These are phyloP conservation scores for Aureobasidium sp. DNA, from an alignment of 2,329 filamentous ascomycete genomes.

Conservation along the genomic window DNA sequence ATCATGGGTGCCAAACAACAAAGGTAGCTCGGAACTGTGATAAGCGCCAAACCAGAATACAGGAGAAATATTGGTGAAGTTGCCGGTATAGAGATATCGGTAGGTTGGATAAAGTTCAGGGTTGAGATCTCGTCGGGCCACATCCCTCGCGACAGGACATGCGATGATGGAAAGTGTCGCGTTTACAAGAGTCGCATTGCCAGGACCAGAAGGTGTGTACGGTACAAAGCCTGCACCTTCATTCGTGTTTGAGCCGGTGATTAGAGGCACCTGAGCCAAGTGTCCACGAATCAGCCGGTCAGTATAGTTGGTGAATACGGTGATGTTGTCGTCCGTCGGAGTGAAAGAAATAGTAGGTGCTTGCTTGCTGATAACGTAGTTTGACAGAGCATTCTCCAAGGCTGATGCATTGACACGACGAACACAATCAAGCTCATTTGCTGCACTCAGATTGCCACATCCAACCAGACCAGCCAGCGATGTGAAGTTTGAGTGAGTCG, in stretches of 20 bases:
- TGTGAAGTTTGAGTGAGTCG: constrained; percentile 13
- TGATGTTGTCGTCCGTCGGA: constrained; percentile 18
- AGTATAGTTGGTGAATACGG: constrained; percentile 18
- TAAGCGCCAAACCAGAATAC: constrained; percentile 36
- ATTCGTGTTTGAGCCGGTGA: constrained; percentile 21
- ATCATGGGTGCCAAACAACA: constrained; percentile 35
- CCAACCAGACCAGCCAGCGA: constrained; percentile 6
- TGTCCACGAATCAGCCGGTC: constrained; percentile 17
- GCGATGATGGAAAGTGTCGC: constrained; percentile 18
- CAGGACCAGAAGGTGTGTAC: constrained; percentile 17
- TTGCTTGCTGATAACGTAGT: constrained; percentile 8
- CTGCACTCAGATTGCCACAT: not conserved
- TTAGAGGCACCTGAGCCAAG: constrained; percentile 19
- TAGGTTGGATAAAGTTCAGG: constrained; percentile 28
- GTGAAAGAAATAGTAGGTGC: constrained; percentile 17
- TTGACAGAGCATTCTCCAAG: constrained; percentile 14
- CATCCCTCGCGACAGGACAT: constrained; percentile 15
- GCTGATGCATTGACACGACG: not conserved
- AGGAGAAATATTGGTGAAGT: constrained; percentile 35
- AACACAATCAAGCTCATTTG: constrained; percentile 2
- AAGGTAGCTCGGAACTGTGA: constrained; percentile 32
- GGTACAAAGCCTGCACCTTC: constrained; percentile 21
- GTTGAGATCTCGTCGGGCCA: not conserved
- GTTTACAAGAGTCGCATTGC: constrained; percentile 15
- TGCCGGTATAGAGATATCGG: constrained; percentile 35